Base-by-base conservation (phyloP, 1,139 yeast genomes). In the Magnusiomyces magnusii region DNA sequence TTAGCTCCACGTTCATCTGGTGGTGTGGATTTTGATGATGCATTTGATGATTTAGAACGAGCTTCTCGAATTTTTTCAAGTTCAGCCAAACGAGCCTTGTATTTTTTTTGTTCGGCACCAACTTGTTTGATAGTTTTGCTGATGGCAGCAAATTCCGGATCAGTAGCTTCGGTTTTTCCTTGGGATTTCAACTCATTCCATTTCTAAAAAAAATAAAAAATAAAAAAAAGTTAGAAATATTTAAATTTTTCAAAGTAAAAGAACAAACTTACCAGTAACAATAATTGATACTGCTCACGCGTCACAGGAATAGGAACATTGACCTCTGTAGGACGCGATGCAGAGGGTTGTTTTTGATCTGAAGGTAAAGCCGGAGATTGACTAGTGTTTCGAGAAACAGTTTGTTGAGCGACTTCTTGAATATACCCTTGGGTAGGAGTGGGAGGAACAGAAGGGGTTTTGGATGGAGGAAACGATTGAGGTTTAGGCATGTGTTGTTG, bases 181-280 rank as follows among this genome's bases (percentile, higher is more conserved):
- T 70, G 72, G 28, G 68, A 62, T 55, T 69, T 67, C 49, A 76
- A 66, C 53, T 76, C 72, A 61, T 75, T 75, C 74, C 76, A 76
- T 59, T 79, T 72, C 73, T 72, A 58, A 36, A 34, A 19, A 25
- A 36, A 39, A 47, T 34, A 54, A 52, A n/a, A 15, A 39, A 23
- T 39, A 34, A 54, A 36, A 36, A 23, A 49, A 21, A 36, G 21
- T 28, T 31, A 21, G 54, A 42, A 27, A n/a, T 19, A 51, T 15
- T 10, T 17, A 3, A n/a, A n/a, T n/a, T n/a, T n/a, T 19, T n/a
- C 54, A 34, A 31, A 39, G 28, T 34, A 19, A 24, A n/a, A 23
- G n/a, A 25, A 23, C 5, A 17, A 17, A 65, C 71, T 56, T 64
- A 69, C 71, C 71, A 72, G 61, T 47, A 73, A 64, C 60, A 73